These are phyloP conservation scores for Bigelowiella natans DNA, from an alignment of 78 protist genomes.

Conservation along the genomic window DNA sequence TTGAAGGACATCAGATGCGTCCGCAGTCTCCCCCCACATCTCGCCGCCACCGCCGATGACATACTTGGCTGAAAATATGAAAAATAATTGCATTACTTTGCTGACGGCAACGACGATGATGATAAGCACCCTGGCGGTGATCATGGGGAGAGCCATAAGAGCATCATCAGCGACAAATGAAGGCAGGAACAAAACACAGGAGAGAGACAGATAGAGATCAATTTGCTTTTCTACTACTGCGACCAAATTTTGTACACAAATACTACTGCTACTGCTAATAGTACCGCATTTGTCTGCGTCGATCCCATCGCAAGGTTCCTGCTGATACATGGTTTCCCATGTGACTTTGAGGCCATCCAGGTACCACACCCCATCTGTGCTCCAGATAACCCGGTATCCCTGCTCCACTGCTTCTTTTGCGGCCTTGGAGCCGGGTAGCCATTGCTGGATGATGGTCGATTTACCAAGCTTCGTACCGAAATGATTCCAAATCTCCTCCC, in stretches of 20 bases:
- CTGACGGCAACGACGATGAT: no score
- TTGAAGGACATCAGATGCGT: slow-evolving; percentile 15
- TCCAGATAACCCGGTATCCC: background rate
- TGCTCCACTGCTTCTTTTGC: background rate
- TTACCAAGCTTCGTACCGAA: background rate
- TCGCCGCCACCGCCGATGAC: slow-evolving; percentile 51
- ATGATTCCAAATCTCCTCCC: background rate
- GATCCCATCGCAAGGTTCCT: slow-evolving; percentile 44
- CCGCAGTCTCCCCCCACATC: slow-evolving; percentile 61
- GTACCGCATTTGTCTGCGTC: no score
- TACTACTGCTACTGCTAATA: no score
- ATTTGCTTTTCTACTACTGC: no score
- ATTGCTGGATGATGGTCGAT: background rate
- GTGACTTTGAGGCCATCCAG: slow-evolving; percentile 31
- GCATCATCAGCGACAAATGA: no score
- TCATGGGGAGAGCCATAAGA: no score
- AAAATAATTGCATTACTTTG: no score
- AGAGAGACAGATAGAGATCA: no score
- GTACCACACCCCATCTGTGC: slow-evolving; percentile 22
- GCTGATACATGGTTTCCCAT: slow-evolving; percentile 36
- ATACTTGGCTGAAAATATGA: background rate
- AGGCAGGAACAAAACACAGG: no score
- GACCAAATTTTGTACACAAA: no score
- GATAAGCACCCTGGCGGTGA: no score
- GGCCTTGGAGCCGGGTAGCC: no score